Evolutionary conservation across 768 basidiomycete genomes (phyloP).

Genomic region (Suillus decipiens): DNA sequence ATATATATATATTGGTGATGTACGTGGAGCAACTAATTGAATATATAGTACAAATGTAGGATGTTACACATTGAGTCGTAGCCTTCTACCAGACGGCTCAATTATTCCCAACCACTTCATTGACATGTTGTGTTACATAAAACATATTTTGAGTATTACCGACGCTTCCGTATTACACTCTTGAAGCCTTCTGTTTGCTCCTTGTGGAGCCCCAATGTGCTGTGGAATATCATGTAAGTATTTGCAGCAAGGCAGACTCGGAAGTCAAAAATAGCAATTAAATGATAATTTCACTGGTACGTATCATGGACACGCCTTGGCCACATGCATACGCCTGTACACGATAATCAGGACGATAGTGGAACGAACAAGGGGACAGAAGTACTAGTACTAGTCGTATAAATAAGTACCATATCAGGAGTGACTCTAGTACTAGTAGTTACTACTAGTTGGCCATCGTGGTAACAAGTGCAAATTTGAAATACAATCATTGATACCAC

Average conservation of each 20-base stretch:
- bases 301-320: not conserved
- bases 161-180: not conserved
- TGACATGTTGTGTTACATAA: not conserved
- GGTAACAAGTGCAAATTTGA: not conserved
- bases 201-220: not conserved
- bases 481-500: not conserved
- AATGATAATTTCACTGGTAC: not conserved
- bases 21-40: too few species aligned
- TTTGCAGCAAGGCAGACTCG: not conserved
- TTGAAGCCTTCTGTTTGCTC: not conserved
- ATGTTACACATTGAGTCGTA: not conserved
- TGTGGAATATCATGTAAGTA: not conserved
- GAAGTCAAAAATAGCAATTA: not conserved
- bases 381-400: not conserved
- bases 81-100: not conserved
- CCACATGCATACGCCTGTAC: not conserved
- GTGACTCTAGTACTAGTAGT: too few species aligned
- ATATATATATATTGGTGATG: too few species aligned
- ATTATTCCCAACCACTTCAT: too few species aligned
- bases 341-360: not conserved
- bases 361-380: not conserved
- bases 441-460: too few species aligned
- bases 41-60: constrained; percentile 1
- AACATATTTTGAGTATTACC: not conserved
- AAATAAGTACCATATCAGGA: too few species aligned